Evolutionary conservation across 805 yeast species (phyloP).

Genomic region (Metschnikowia kofuensis): DNA sequence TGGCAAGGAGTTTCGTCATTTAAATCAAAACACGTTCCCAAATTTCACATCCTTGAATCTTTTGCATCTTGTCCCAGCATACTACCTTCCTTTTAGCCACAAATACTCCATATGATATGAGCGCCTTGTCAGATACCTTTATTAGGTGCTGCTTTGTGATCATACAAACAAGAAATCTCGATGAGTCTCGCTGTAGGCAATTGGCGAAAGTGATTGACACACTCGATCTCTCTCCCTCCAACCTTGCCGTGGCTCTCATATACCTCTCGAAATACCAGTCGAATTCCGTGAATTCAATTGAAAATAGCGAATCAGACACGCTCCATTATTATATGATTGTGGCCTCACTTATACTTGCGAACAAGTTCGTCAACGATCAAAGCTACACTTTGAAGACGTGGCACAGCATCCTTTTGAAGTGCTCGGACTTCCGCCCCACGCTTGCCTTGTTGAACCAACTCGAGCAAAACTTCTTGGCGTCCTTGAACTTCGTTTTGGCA

Average conservation of each 20-base stretch:
- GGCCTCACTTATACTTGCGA: constrained; percentile 18
- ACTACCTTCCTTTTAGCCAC: neutral
- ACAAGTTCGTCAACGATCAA: constrained; percentile 49
- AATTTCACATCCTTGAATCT: neutral
- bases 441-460: constrained; percentile 18
- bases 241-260: constrained; percentile 16
- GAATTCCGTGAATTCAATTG: constrained; percentile 14
- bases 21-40: neutral
- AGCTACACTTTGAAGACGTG: constrained; percentile 51
- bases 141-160: constrained; percentile 13
- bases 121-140: constrained; percentile 11
- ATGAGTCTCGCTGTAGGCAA: constrained; percentile 4
- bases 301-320: constrained; percentile 8
- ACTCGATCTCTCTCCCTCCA: constrained; percentile 17
- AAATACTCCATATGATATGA: constrained; percentile 1
- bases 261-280: constrained; percentile 13
- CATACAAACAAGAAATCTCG: constrained; percentile 5
- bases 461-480: constrained; percentile 16
- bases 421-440: constrained; percentile 11
- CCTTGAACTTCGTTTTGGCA: constrained; percentile 12
- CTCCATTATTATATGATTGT: constrained; percentile 16
- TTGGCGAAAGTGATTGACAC: constrained; percentile 15
- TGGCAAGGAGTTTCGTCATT: neutral
- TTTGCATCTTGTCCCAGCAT: neutral
- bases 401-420: constrained; percentile 27